These are phyloP conservation scores for Heliocybe sulcata DNA, from an alignment of 1,284 basidiomycete genomes.

Conservation along the genomic window DNA sequence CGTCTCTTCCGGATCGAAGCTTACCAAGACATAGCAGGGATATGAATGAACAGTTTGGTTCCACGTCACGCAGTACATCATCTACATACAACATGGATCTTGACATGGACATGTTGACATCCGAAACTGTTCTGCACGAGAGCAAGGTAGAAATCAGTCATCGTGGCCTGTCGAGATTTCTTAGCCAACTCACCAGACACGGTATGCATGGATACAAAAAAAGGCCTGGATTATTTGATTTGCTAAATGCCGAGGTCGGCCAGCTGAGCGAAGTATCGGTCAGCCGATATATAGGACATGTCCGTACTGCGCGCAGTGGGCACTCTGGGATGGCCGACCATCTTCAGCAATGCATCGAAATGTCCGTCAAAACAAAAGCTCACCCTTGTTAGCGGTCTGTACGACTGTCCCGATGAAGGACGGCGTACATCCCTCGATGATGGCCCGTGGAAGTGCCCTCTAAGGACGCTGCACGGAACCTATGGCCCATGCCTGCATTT, in stretches of 20 bases:
- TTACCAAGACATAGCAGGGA: not conserved
- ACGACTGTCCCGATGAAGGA: not conserved
- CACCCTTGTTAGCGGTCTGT: slow-evolving; percentile 30
- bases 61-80: not conserved
- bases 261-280: too few species aligned
- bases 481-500: too few species aligned
- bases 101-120: not conserved
- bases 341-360: slow-evolving; percentile 21
- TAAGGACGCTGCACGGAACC: too few species aligned
- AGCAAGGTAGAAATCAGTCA: slow-evolving; percentile 20
- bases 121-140: slow-evolving; percentile 6
- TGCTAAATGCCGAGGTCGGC: too few species aligned
- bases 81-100: not conserved
- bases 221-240: slow-evolving; percentile 29
- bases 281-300: too few species aligned
- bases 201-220: slow-evolving; percentile 11
- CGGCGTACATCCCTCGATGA: too few species aligned
- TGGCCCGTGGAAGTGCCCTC: too few species aligned
- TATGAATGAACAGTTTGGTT: not conserved
- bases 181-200: not conserved
- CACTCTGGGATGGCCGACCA: slow-evolving; percentile 22
- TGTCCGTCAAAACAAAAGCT: slow-evolving; percentile 33
- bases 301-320: too few species aligned
- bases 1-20: not conserved
- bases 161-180: not conserved